phyloP scores from a whole-genome alignment of 495 filamentous ascomycete genomes.

The Podospora comata region DNA sequence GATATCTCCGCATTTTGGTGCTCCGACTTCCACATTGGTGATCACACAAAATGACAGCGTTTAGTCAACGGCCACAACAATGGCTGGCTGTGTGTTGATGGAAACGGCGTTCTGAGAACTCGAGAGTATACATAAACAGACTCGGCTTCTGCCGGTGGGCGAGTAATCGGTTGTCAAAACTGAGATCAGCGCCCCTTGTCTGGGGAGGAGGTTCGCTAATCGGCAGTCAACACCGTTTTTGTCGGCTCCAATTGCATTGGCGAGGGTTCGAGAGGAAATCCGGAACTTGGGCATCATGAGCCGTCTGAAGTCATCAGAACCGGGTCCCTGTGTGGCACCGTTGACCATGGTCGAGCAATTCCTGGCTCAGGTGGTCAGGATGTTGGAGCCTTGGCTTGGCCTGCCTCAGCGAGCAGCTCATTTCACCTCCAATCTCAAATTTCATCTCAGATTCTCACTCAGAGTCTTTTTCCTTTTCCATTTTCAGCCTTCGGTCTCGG shows the following conservation, averaged over 20 bases:
- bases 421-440: slow-evolving; percentile 1
- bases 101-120: background rate
- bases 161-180: slow-evolving; percentile 6
- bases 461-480: slow-evolving; percentile 9
- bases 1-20: background rate
- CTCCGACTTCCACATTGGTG: background rate
- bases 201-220: slow-evolving; percentile 5
- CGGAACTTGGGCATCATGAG: background rate
- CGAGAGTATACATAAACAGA: background rate
- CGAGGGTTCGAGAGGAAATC: background rate
- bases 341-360: background rate
- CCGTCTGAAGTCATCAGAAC: background rate
- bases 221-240: slow-evolving; percentile 8
- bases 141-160: background rate
- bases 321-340: background rate
- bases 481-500: slow-evolving; percentile 8
- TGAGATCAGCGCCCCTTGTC: slow-evolving; percentile 10
- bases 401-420: slow-evolving; percentile 7
- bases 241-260: slow-evolving; percentile 1
- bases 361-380: background rate
- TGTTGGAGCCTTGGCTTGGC: background rate
- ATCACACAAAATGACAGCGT: background rate
- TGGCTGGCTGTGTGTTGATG: background rate
- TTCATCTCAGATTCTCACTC: background rate
- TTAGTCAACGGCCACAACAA: background rate